phyloP scores from a whole-genome alignment of 2,329 filamentous ascomycete species.

The Xylariaceae sp. region DNA sequence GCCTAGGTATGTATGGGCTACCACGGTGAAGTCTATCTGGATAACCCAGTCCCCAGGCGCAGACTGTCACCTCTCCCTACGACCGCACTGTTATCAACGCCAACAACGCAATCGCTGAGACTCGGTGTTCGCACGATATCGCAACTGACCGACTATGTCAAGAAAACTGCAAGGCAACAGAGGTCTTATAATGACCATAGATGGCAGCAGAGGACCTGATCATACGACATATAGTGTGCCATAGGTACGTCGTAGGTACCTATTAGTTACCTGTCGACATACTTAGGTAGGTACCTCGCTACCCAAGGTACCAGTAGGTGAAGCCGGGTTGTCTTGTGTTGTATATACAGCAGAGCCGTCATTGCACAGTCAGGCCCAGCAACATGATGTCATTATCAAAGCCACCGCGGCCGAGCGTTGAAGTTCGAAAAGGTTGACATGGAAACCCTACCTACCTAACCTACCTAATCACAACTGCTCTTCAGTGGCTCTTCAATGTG shows the following conservation, averaged over 20 bases:
- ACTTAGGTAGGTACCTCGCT: no score
- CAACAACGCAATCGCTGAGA: neutral
- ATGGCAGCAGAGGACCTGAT: no score
- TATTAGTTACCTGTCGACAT: no score
- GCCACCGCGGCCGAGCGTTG: neutral
- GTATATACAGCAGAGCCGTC: neutral
- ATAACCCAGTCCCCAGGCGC: neutral
- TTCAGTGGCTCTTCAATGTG: no score
- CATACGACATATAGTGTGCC: no score
- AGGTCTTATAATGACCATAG: no score
- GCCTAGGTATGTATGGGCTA: neutral
- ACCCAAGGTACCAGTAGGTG: no score
- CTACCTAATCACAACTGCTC: no score
- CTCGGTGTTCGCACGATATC: neutral
- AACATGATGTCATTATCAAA: neutral
- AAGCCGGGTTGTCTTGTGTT: no score
- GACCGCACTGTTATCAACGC: neutral
- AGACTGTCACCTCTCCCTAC: neutral
- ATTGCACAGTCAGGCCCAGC: neutral
- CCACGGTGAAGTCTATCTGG: neutral
- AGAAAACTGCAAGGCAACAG: neutral
- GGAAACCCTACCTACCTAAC: no score
- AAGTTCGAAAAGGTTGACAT: neutral
- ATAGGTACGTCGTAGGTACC: no score
- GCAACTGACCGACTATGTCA: neutral